Percentiles rank a stretch among this genome's conserved stretches.
These are phyloP conservation scores for Lotmaria passim DNA, from an alignment of 208 protist species.

Conservation along the genomic window DNA sequence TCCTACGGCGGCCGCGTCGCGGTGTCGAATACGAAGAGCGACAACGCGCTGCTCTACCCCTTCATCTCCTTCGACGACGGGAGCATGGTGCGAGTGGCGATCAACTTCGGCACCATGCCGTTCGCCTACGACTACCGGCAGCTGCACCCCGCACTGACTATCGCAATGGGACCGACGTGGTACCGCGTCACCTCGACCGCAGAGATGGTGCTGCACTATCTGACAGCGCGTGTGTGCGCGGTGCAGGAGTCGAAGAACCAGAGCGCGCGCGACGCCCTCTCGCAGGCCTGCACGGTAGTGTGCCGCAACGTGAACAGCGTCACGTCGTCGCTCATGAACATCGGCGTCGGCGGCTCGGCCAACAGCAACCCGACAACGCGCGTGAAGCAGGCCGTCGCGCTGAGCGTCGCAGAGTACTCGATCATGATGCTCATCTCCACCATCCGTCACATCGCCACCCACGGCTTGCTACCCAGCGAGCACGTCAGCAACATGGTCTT, in stretches of 20 bases:
- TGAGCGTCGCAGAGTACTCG: slow-evolving; percentile 74
- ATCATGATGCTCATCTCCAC: slow-evolving; percentile 82
- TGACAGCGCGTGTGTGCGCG: slow-evolving; percentile 70
- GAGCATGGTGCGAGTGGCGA: slow-evolving; percentile 50
- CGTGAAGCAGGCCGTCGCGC: slow-evolving; percentile 60
- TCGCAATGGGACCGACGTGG: slow-evolving; percentile 62
- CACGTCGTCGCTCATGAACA: slow-evolving; percentile 71
- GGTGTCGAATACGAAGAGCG: slow-evolving; percentile 36
- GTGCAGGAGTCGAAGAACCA: slow-evolving; percentile 51
- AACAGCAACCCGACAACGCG: slow-evolving; percentile 41
- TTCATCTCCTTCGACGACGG: slow-evolving; percentile 68
- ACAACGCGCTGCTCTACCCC: slow-evolving; percentile 59
- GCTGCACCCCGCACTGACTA: slow-evolving; percentile 68
- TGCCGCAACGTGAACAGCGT: slow-evolving; percentile 77
- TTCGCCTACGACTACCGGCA: slow-evolving; percentile 86
- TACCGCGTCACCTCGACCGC: slow-evolving; percentile 80
- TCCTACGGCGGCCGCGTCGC: slow-evolving; percentile 57
- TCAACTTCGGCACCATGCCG: slow-evolving; percentile 83
- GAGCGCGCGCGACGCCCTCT: slow-evolving; percentile 45
- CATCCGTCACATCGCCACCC: slow-evolving; percentile 69
- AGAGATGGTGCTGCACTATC: slow-evolving; percentile 73
- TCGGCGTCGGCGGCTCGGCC: slow-evolving; percentile 39
- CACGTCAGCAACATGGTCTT: slow-evolving; percentile 74
- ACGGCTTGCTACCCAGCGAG: slow-evolving; percentile 31
- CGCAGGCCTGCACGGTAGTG: slow-evolving; percentile 73